A percentile compares a stretch with the other conserved stretches of the same genome.
phyloP scores from a whole-genome alignment of 1,139 yeast species.

The Yamadazyma trypodendri region DNA sequence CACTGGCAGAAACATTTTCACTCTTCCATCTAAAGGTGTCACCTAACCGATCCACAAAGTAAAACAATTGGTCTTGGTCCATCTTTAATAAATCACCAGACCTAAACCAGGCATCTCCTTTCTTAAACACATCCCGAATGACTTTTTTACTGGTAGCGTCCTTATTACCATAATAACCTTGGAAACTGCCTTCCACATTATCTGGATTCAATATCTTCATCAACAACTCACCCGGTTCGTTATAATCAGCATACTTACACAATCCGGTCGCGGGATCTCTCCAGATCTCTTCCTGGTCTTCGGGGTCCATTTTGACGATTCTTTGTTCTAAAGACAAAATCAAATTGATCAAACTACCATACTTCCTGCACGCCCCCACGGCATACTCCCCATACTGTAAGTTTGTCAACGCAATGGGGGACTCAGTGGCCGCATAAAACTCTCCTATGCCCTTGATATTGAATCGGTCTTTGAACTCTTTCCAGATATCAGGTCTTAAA shows the following conservation, averaged over 20 bases:
- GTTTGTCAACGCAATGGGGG: constrained; percentile 87
- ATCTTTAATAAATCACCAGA: constrained; percentile 78
- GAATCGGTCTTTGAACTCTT: constrained; percentile 72
- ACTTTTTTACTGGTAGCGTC: constrained; percentile 78
- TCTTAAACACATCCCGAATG: constrained; percentile 65
- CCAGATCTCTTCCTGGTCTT: constrained; percentile 70
- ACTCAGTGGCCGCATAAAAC: constrained; percentile 92
- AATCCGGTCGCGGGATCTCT: constrained; percentile 71
- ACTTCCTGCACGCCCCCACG: constrained; percentile 85
- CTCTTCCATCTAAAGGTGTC: constrained; percentile 98
- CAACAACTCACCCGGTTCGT: constrained; percentile 85
- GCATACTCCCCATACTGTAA: constrained; percentile 79
- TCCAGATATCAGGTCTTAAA: constrained; percentile 89
- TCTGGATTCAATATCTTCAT: constrained; percentile 70
- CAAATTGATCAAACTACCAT: constrained; percentile 63
- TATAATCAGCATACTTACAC: constrained; percentile 31
- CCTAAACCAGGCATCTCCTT: constrained; percentile 92
- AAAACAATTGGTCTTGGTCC: constrained; percentile 70
- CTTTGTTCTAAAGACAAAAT: constrained; percentile 58
- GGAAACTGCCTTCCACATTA: constrained; percentile 71
- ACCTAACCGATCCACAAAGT: constrained; percentile 90
- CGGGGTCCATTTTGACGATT: constrained; percentile 75
- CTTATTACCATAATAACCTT: constrained; percentile 84
- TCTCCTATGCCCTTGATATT: constrained; percentile 78
- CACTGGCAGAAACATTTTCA: constrained; percentile 92